These are phyloP conservation scores for Puya raimondii DNA, from an alignment of 176 grass and related monocot genomes.

Conservation along the genomic window DNA sequence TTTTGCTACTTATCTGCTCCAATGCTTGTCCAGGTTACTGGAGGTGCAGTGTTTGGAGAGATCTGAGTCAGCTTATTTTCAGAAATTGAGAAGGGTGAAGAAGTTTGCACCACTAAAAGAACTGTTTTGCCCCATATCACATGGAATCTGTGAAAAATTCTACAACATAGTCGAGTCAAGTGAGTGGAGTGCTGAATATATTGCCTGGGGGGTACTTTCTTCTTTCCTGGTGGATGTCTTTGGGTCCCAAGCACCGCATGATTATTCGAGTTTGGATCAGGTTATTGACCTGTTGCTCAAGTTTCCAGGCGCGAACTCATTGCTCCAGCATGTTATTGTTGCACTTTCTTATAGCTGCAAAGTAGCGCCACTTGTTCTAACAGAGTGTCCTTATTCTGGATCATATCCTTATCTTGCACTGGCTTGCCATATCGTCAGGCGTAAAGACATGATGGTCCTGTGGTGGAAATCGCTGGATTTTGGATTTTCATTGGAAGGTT, in stretches of 20 bases:
- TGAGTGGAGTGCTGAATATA: slow-evolving; percentile 47
- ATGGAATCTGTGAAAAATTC: slow-evolving; percentile 55
- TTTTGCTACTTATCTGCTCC: slow-evolving; percentile 49
- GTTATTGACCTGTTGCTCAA: slow-evolving; percentile 63
- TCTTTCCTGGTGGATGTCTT: slow-evolving; percentile 58
- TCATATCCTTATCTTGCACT: slow-evolving; percentile 61
- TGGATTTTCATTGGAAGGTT: slow-evolving; percentile 62
- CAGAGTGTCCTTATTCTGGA: slow-evolving; percentile 70
- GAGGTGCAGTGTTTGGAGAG: slow-evolving; percentile 63
- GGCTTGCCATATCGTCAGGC: slow-evolving; percentile 58
- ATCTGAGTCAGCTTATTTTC: slow-evolving; percentile 72
- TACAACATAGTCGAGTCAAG: slow-evolving; percentile 42
- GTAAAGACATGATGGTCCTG: slow-evolving; percentile 54
- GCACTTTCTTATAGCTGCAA: slow-evolving; percentile 78
- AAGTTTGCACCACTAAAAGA: slow-evolving; percentile 66
- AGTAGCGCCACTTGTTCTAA: slow-evolving; percentile 64
- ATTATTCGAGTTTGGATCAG: slow-evolving; percentile 52
- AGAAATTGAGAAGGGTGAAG: slow-evolving; percentile 70
- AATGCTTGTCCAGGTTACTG: slow-evolving; percentile 52
- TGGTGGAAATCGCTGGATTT: slow-evolving; percentile 70
- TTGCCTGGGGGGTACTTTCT: slow-evolving; percentile 46
- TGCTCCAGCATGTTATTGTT: slow-evolving; percentile 57
- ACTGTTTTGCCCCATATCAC: slow-evolving; percentile 55
- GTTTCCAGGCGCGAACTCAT: slow-evolving; percentile 35
- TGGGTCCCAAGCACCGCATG: slow-evolving; percentile 51